Conservation (phyloP, 139 green algal genomes). For the Deuterostichococcus epilithicus region DNA sequence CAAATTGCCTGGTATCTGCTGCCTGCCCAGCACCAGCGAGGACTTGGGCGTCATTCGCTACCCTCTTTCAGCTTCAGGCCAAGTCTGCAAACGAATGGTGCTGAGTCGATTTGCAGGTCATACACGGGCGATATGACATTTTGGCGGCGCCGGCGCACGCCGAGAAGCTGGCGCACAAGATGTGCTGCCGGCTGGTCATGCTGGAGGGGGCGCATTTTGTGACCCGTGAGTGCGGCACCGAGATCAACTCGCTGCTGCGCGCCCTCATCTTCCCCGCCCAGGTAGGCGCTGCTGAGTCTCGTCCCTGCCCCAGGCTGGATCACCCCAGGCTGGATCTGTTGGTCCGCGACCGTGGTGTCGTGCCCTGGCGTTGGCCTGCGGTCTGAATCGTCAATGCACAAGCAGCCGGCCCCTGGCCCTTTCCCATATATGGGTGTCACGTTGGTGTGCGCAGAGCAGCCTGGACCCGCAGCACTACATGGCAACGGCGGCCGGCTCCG, state of each 20-base stretch:
- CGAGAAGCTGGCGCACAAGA: constrained; percentile 27
- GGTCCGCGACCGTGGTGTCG: too few species aligned
- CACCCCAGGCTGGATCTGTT: too few species aligned
- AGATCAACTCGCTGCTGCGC: constrained; percentile 44
- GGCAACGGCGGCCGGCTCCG: neutral
- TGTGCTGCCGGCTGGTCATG: constrained; percentile 27
- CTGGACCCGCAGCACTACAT: neutral
- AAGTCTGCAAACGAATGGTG: too few species aligned
- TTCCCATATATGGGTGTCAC: neutral
- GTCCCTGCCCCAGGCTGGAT: too few species aligned
- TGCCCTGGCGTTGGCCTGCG: too few species aligned
- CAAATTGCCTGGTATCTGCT: too few species aligned
- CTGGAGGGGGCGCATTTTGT: constrained; percentile 52
- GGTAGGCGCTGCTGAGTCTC: neutral
- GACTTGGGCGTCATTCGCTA: too few species aligned
- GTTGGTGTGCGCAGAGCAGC: neutral
- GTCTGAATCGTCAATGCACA: too few species aligned
- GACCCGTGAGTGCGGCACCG: constrained; percentile 34
- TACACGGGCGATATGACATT: constrained; percentile 51
- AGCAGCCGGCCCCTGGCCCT: too few species aligned
- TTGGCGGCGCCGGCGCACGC: constrained; percentile 39
- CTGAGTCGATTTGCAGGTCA: constrained; percentile 27
- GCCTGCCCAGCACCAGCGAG: too few species aligned
- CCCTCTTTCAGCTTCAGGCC: too few species aligned
- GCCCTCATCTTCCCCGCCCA: constrained; percentile 13